phyloP scores from a whole-genome alignment of 1,284 basidiomycete species.

The Trichosporon ovoides region DNA sequence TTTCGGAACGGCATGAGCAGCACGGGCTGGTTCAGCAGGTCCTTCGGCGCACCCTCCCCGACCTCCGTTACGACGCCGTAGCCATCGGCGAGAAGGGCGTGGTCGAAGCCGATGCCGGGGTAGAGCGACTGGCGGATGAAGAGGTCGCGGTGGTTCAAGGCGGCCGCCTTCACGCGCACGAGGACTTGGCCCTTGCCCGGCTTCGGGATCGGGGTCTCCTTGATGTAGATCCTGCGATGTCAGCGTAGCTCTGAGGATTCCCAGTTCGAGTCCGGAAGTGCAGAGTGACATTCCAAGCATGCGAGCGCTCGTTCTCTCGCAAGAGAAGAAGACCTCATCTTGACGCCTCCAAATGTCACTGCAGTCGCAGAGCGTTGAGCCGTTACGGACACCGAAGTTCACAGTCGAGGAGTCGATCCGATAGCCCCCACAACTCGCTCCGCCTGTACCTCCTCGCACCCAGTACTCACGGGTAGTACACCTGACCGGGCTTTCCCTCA shows the following conservation, averaged over 20 bases:
- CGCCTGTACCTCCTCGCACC: no score
- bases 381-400: no score
- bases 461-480: slow-evolving; percentile 19
- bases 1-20: slow-evolving; percentile 14
- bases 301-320: no score
- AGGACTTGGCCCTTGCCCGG: slow-evolving; percentile 11
- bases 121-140: slow-evolving; percentile 21
- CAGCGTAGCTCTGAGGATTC: no score
- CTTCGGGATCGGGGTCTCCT: slow-evolving; percentile 13
- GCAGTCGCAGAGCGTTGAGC: no score
- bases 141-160: slow-evolving; percentile 25
- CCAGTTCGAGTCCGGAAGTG: no score
- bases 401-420: no score
- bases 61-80: slow-evolving; percentile 12
- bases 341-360: no score
- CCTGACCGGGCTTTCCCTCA: slow-evolving; percentile 20
- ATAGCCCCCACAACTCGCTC: no score
- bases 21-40: background rate
- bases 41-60: slow-evolving; percentile 7
- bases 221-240: slow-evolving; percentile 15
- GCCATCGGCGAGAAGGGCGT: slow-evolving; percentile 15
- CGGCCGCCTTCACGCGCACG: slow-evolving; percentile 14
- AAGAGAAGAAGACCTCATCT: no score
- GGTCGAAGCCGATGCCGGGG: slow-evolving; percentile 16
- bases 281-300: no score